Conservation (phyloP, 2,329 filamentous ascomycete species). For the Podosphaera xanthii region DNA sequence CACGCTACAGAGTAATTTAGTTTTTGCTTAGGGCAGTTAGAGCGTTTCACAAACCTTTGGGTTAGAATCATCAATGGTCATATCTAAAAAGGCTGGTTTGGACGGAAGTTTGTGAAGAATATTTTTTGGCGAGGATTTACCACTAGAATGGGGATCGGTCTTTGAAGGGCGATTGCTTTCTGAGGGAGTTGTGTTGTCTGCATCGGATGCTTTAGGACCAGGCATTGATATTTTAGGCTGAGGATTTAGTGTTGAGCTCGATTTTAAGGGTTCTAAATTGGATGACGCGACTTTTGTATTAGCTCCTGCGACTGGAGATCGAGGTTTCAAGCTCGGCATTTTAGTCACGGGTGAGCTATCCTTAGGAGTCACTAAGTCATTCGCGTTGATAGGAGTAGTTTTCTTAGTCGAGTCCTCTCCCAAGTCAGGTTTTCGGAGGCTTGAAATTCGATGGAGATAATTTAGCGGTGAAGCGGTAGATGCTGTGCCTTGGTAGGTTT, state of each 20-base stretch:
- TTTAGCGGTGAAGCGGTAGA: not conserved
- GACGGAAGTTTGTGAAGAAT: not conserved
- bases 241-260: not conserved
- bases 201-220: not conserved
- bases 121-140: not conserved
- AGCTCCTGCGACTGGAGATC: conserved; percentile 1
- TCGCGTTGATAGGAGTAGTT: not conserved
- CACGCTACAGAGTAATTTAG: not conserved
- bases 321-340: not conserved
- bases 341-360: not conserved
- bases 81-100: not conserved
- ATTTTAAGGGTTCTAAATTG: not conserved
- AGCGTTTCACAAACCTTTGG: not conserved
- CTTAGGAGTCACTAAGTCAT: not conserved
- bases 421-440: no score
- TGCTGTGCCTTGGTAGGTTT: not conserved
- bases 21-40: not conserved
- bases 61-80: not conserved
- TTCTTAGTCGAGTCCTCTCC: not conserved
- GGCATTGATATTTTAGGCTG: not conserved
- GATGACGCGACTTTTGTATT: not conserved
- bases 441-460: not conserved
- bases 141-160: not conserved
- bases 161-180: not conserved
- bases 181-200: not conserved